Conservation (phyloP, 257 asterid species). For the Nicotiana tabacum region DNA sequence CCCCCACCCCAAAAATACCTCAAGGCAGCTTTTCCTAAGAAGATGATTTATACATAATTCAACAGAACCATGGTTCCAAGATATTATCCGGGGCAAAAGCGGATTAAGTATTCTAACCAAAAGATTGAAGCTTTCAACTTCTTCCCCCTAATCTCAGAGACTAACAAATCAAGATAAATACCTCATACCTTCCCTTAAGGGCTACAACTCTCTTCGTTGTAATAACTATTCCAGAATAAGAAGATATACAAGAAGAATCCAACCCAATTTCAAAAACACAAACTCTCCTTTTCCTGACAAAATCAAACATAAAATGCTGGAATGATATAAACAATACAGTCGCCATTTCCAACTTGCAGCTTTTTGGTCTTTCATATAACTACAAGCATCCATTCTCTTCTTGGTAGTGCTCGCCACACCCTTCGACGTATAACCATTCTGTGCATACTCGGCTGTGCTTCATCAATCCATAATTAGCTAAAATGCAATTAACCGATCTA, state of each 20-base stretch:
- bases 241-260: not conserved
- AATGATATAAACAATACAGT: not conserved
- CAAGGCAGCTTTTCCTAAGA: not conserved
- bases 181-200: not conserved
- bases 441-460: not conserved
- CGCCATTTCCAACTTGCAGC: not conserved
- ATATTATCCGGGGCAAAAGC: not conserved
- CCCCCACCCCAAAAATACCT: not conserved
- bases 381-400: not conserved
- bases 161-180: not conserved
- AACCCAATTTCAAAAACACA: not conserved
- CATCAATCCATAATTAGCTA: not conserved
- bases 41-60: not conserved
- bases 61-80: not conserved
- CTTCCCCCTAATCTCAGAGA: not conserved
- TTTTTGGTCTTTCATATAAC: not conserved
- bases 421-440: not conserved
- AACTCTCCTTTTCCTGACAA: not conserved
- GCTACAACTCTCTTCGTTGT: not conserved
- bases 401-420: not conserved
- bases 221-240: not conserved
- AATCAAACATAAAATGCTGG: slow-evolving; percentile 1
- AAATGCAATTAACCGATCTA: not conserved
- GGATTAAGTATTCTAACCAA: not conserved
- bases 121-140: not conserved